phyloP scores from a whole-genome alignment of 2,329 filamentous ascomycete species.

The Ophiostoma sp. region DNA sequence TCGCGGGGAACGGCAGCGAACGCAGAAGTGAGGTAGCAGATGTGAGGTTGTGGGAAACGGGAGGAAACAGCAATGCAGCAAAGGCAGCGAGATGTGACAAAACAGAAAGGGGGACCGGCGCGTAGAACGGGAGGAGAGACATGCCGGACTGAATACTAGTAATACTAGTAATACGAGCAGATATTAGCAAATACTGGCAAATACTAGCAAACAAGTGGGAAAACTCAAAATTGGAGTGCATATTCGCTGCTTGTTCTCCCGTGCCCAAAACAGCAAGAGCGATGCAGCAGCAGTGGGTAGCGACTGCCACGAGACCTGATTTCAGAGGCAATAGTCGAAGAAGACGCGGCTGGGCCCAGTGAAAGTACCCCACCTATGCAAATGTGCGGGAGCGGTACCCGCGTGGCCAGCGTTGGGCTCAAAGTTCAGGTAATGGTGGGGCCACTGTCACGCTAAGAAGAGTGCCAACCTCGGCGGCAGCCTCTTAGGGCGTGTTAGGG shows the following conservation, averaged over 20 bases:
- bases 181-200: too few species aligned
- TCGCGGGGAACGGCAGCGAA: background rate
- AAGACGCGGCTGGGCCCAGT: slow-evolving; percentile 10
- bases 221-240: background rate
- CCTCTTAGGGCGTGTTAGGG: background rate
- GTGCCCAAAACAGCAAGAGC: slow-evolving; percentile 8
- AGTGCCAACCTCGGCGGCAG: background rate
- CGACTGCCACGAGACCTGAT: slow-evolving; percentile 10
- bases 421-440: background rate
- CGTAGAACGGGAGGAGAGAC: background rate
- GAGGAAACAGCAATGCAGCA: background rate
- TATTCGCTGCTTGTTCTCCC: background rate
- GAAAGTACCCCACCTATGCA: slow-evolving; percentile 11
- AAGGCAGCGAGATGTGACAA: background rate
- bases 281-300: slow-evolving; percentile 3
- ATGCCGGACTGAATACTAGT: too few species aligned
- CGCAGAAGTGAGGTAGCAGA: background rate
- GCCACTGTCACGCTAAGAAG: background rate
- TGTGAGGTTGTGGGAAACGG: background rate
- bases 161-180: too few species aligned
- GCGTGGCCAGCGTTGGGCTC: background rate
- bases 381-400: background rate
- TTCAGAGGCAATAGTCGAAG: slow-evolving; percentile 9
- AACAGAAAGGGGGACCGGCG: background rate
- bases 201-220: background rate